Evolutionary conservation across 2,329 filamentous ascomycete genomes (phyloP).

Genomic region (Davidsoniella neocaledoniae): DNA sequence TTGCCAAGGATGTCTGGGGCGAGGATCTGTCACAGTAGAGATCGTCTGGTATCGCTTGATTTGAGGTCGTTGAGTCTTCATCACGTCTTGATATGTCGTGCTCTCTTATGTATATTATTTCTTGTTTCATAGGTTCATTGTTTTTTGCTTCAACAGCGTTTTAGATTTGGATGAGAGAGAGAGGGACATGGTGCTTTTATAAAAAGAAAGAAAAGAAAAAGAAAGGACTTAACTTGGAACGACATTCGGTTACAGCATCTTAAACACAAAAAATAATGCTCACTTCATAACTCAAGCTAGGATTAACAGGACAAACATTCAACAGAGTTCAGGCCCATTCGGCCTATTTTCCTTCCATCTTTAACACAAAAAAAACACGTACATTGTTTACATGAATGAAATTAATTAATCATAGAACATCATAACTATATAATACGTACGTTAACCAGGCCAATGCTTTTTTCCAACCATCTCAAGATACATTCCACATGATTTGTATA

Average conservation of each 20-base stretch:
- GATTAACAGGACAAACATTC: neutral
- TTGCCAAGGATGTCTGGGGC: slow-evolving; percentile 49
- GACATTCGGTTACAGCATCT: neutral
- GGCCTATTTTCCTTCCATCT: too few species aligned
- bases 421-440: too few species aligned
- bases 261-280: neutral
- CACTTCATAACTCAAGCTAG: neutral
- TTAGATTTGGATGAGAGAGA: neutral
- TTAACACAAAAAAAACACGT: too few species aligned
- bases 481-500: too few species aligned
- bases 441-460: too few species aligned
- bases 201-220: too few species aligned
- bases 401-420: too few species aligned
- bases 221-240: too few species aligned
- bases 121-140: neutral
- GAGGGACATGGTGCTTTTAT: too few species aligned
- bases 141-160: neutral
- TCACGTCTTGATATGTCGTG: neutral
- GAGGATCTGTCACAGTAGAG: slow-evolving; percentile 9
- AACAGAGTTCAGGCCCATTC: neutral
- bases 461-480: too few species aligned
- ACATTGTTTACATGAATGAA: too few species aligned
- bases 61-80: neutral
- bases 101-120: neutral
- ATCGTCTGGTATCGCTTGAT: neutral